phyloP scores from a whole-genome alignment of 139 green algal genomes.

The Coelastrella sp. region DNA sequence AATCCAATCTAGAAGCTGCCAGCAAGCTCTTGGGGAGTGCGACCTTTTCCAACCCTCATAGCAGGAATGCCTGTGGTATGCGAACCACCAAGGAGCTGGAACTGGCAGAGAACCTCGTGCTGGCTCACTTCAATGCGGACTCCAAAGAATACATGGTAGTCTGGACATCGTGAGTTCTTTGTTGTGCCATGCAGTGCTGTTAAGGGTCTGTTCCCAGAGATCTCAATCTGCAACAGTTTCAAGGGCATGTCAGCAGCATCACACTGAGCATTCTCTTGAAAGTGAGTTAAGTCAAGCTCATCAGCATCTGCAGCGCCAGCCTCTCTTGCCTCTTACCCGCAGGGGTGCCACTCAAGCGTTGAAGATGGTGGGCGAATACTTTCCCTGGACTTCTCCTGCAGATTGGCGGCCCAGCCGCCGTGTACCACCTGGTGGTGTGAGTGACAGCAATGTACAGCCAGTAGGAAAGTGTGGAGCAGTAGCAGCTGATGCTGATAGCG shows the following conservation, averaged over 20 bases:
- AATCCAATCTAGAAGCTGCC: background rate
- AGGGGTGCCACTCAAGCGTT: conserved; percentile 66
- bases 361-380: conserved; percentile 78
- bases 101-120: conserved; percentile 1
- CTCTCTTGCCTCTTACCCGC: background rate
- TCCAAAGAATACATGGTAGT: conserved; percentile 21
- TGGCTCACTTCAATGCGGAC: conserved; percentile 42
- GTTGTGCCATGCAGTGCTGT: too few species aligned
- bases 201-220: background rate
- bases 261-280: too few species aligned
- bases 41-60: conserved; percentile 33
- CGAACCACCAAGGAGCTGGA: conserved; percentile 11
- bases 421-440: background rate
- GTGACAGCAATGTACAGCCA: background rate
- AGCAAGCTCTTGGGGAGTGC: background rate
- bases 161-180: conserved; percentile 32
- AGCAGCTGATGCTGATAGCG: background rate
- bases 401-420: conserved; percentile 1
- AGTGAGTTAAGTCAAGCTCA: too few species aligned
- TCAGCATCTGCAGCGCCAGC: background rate
- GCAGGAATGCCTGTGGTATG: conserved; percentile 15
- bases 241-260: background rate
- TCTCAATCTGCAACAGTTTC: background rate
- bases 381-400: conserved; percentile 62
- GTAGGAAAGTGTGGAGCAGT: background rate